A percentile compares a stretch with the other conserved stretches of the same genome.
Conservation (phyloP, 2,329 filamentous ascomycete genomes). For the Cercospora janseana region DNA sequence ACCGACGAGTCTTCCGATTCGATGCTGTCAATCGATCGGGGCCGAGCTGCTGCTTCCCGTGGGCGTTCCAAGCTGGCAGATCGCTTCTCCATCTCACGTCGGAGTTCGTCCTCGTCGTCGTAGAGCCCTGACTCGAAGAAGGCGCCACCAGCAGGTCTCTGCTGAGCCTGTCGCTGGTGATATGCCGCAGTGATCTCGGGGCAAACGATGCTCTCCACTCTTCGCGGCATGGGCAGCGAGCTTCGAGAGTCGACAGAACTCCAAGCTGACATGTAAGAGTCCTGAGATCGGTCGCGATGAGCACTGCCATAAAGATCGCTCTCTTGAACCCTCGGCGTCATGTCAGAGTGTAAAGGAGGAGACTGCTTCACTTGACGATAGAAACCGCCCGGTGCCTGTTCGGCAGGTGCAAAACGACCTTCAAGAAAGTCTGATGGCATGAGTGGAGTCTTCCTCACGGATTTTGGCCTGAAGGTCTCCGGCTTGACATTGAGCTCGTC, state of each 20-base stretch:
- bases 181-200: slow-evolving; percentile 75
- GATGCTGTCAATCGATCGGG: slow-evolving; percentile 18
- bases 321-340: slow-evolving; percentile 42
- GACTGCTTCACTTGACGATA: slow-evolving; percentile 70
- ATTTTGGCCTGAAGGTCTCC: slow-evolving; percentile 68
- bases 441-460: slow-evolving; percentile 57
- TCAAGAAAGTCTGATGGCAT: slow-evolving; percentile 73
- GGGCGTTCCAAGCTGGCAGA: slow-evolving; percentile 4
- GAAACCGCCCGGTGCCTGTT: slow-evolving; percentile 65
- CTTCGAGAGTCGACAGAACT: slow-evolving; percentile 51
- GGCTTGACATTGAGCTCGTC: slow-evolving; percentile 89
- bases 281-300: slow-evolving; percentile 30
- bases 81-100: slow-evolving; percentile 4
- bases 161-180: slow-evolving; percentile 60
- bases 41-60: background rate
- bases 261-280: slow-evolving; percentile 65
- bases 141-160: slow-evolving; percentile 47
- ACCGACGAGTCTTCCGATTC: slow-evolving; percentile 21
- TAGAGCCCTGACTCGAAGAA: slow-evolving; percentile 40
- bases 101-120: slow-evolving; percentile 1
- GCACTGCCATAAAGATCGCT: slow-evolving; percentile 18
- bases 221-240: slow-evolving; percentile 64
- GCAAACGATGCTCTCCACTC: slow-evolving; percentile 70
- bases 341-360: slow-evolving; percentile 56
- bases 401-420: slow-evolving; percentile 72